Conservation (phyloP, 2,329 filamentous ascomycete genomes). For the Cryphonectria japonica region DNA sequence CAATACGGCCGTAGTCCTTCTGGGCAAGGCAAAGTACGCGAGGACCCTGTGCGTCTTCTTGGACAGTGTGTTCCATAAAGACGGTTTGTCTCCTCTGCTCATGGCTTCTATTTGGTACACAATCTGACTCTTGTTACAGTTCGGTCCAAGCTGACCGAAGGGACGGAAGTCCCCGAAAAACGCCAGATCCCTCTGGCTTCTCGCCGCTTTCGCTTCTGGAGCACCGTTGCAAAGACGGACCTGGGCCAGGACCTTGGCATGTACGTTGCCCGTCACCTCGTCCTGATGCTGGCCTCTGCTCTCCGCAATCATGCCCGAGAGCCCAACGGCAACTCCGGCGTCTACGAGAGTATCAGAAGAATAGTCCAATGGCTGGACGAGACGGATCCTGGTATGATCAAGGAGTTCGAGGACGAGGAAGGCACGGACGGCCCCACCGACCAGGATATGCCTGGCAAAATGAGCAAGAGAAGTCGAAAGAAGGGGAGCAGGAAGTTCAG, state of each 20-base stretch:
- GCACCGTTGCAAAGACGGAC: background rate
- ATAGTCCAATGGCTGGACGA: background rate
- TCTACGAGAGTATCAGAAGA: background rate
- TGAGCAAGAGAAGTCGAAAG: background rate
- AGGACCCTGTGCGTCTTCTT: background rate
- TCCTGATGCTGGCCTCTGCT: background rate
- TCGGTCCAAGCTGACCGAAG: background rate
- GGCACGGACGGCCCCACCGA: background rate
- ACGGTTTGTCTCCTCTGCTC: background rate
- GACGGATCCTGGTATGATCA: background rate
- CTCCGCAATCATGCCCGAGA: background rate
- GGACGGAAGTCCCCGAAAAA: background rate
- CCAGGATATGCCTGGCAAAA: too few species aligned
- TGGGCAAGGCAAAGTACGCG: background rate
- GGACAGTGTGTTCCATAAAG: background rate
- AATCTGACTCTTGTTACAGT: background rate
- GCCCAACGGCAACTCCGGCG: background rate
- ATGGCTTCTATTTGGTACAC: background rate
- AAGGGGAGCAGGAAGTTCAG: background rate
- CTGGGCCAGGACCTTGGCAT: background rate
- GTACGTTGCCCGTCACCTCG: constrained; percentile 7
- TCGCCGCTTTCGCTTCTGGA: background rate
- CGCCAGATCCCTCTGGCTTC: background rate
- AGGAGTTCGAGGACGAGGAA: background rate
- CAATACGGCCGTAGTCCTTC: background rate